A percentile compares a stretch with the other conserved stretches of the same genome.
These are phyloP conservation scores for Exophiala spinifera DNA, from an alignment of 2,329 filamentous ascomycete genomes.

Conservation along the genomic window DNA sequence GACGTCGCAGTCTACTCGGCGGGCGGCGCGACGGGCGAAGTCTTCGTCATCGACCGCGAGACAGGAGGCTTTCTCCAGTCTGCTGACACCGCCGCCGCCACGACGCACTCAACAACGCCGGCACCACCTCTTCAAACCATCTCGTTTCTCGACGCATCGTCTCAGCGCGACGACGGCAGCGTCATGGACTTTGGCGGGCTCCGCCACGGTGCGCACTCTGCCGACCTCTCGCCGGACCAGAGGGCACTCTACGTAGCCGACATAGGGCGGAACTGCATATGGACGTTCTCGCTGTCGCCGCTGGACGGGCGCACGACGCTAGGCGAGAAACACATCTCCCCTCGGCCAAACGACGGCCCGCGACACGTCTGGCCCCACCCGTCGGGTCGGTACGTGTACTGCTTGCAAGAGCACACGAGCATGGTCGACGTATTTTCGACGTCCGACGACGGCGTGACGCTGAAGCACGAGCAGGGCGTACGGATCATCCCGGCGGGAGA, in stretches of 20 bases:
- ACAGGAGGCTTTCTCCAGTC: constrained; percentile 19
- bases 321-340: constrained; percentile 27
- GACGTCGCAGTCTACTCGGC: constrained; percentile 26
- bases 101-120: background rate
- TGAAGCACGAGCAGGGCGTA: constrained; percentile 25
- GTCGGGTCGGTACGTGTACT: constrained; percentile 25
- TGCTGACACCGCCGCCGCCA: background rate
- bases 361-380: constrained; percentile 30
- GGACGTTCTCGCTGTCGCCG: constrained; percentile 25
- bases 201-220: constrained; percentile 30
- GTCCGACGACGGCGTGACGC: constrained; percentile 8
- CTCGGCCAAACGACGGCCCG: constrained; percentile 26
- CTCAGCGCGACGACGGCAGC: constrained; percentile 25
- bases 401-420: constrained; percentile 28
- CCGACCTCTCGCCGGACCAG: constrained; percentile 30
- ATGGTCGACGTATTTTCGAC: constrained; percentile 30
- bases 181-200: constrained; percentile 31
- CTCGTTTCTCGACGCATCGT: constrained; percentile 21
- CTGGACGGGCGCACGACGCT: constrained; percentile 12
- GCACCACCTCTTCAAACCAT: constrained; percentile 23
- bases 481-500: constrained; percentile 24
- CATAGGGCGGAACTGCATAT: constrained; percentile 32
- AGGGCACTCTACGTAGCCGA: constrained; percentile 31
- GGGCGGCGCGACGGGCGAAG: constrained; percentile 29
- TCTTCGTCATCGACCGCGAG: constrained; percentile 26